Conservation (phyloP, 2,329 filamentous ascomycete genomes). For the Xylaria sp. region DNA sequence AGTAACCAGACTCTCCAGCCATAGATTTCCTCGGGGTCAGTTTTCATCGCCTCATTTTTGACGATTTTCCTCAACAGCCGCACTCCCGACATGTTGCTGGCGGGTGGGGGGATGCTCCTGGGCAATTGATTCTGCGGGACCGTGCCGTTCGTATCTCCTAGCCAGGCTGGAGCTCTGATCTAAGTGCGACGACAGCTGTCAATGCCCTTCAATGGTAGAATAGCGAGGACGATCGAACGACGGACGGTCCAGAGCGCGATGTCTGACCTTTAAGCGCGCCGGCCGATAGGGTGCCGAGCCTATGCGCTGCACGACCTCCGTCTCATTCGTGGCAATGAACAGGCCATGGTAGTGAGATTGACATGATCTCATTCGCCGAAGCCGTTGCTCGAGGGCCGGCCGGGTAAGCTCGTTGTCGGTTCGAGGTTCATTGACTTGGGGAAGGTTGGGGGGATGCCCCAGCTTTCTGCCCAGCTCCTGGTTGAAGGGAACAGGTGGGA, state of each 20-base stretch:
- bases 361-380: conserved; percentile 11
- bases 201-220: background rate
- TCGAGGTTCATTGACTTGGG: conserved; percentile 4
- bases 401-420: conserved; percentile 15
- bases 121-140: background rate
- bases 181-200: background rate
- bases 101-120: background rate
- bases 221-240: background rate
- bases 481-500: background rate
- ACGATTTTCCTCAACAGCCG: conserved; percentile 50
- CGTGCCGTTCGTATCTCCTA: conserved; percentile 2
- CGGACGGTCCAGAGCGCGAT: background rate
- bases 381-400: background rate
- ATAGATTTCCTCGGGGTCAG: conserved; percentile 71
- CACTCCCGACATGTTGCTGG: conserved; percentile 32
- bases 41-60: conserved; percentile 66
- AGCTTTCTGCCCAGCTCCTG: conserved; percentile 7
- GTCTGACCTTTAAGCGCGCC: conserved; percentile 13
- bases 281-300: conserved; percentile 8
- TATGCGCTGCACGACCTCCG: background rate
- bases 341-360: conserved; percentile 7
- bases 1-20: conserved; percentile 71
- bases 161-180: background rate
- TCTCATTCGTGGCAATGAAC: conserved; percentile 9
- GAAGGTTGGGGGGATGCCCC: background rate